Evolutionary conservation across 257 asterid species (phyloP), one percentile per base, ranked within the genome.

Genomic region (Solanum dulcamara): DNA sequence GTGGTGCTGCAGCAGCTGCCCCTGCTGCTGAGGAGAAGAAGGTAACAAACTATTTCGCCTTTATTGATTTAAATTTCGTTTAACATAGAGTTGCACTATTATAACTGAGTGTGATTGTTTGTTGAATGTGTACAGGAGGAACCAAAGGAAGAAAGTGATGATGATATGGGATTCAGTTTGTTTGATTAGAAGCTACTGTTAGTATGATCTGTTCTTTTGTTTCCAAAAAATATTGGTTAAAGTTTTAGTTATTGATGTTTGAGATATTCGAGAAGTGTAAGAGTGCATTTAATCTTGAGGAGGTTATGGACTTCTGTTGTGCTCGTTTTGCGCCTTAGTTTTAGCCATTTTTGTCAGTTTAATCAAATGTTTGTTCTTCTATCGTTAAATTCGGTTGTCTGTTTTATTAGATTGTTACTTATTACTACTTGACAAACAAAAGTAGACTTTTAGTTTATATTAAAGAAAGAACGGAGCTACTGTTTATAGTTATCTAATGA

Each of bases 1-100:
- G 90, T 14, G 90, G 89, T 70, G 91, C 92, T 70, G 91, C 92
- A 11, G 97, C 98, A 37, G 94, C 95, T 79, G 83, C 83, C 12
- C 92, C 93, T 1, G 93, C 89, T 5, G 91, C 75, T 0, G 95
- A 90, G 84, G 90, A 86, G 85, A 91, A 91, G 90, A 90, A 91
- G 93, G 94, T 91, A 80, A 2, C 12, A 1, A 75, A 44, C 10
- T 44, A 4, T 44, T n/a, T 44, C 10, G 7, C 15, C 22, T 30
- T 40, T 13, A 4, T n/a, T 74, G 13, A 13, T 22, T 75, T 6
- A 1, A 9, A 14, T 7, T 75, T 26, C 4, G 24, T 7, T 75
- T 7, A 75, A 24, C 26, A 2, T 1, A 9, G 2, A 74, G 59
- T 44, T 13, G 24, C 57, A 5, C 26, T 8, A 7, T 28, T 46